Evolutionary conservation across 1,284 basidiomycete genomes (phyloP), one percentile per base, ranked within the genome.

Genomic region (Dichomitus squalens): DNA sequence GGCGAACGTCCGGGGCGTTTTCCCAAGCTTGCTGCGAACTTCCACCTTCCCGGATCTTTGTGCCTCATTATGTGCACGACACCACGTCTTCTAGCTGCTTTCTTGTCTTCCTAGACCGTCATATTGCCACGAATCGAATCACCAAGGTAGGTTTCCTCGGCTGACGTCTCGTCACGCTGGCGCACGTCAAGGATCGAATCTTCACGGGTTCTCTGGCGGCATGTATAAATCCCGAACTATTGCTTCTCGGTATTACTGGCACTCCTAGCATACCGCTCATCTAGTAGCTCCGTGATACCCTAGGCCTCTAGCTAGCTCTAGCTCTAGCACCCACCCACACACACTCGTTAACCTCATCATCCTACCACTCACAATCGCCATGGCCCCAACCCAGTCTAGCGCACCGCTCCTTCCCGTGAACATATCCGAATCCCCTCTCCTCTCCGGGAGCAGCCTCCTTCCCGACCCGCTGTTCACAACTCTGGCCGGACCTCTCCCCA

Each of bases 381-480:
- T 60, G 60, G 41, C 50, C 38, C 36, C 50, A 50, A 18, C 46
- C 27, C 57, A 41, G n/a, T 53, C 58, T 34, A 55, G 44, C 61
- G 60, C 50, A n/a, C 63, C 65, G 3, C 57, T 65, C 18, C 64
- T 73, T n/a, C 64, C 64, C 20, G 58, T 70, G 48, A 46, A 64
- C 48, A 64, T 75, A 18, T 66, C 73, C 21, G 62, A 63, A 20
- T 72, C 71, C 3, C 73, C 73, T 20, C 64, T 75, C 25, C 61
- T 72, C 8, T 64, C 69, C 23, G 44, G 44, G 14, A 68, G 67
- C 23, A 51, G 65, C 38, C 27, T 29, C 7, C 53, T 68, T 18
- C 62, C 67, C 1, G 63, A 67, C 39, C 64, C 66, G 2, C 64
- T 67, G n/a, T 64, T 68, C 36, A 55, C 62, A 2, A 57, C 65